These are phyloP conservation scores for Pharnaceum exiguum DNA, from an alignment of 148 eudicot genomes.

Conservation along the genomic window DNA sequence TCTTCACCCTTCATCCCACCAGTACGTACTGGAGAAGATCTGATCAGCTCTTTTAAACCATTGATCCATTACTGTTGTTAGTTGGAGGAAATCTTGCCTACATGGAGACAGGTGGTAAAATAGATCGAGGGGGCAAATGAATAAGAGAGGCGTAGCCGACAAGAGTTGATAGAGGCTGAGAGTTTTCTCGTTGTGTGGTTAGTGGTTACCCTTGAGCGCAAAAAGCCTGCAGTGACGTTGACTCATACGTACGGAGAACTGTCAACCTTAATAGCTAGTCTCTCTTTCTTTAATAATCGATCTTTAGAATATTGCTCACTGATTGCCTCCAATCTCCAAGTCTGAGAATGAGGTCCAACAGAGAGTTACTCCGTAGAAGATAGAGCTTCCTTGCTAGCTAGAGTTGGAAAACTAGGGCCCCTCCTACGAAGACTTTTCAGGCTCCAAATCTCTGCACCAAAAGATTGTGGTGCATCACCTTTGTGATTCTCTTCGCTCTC, in stretches of 20 bases:
- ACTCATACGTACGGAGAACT: constrained; percentile 26
- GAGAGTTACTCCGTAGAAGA: too few species aligned
- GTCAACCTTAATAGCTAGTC: constrained; percentile 4
- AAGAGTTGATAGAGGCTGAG: constrained; percentile 11
- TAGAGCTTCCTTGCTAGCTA: not conserved
- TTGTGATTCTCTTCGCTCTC: constrained; percentile 9
- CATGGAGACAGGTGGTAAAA: not conserved
- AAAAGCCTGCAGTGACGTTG: constrained; percentile 35
- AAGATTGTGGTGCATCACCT: constrained; percentile 26
- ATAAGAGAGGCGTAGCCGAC: constrained; percentile 14
- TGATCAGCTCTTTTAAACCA: too few species aligned
- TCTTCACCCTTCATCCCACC: too few species aligned
- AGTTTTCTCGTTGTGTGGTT: not conserved
- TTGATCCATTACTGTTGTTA: too few species aligned
- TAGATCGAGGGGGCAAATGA: not conserved
- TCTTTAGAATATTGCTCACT: too few species aligned
- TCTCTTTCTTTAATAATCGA: not conserved
- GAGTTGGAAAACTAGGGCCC: not conserved
- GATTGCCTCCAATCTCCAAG: too few species aligned
- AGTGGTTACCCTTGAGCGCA: constrained; percentile 6
- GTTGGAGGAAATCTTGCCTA: too few species aligned
- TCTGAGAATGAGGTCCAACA: too few species aligned
- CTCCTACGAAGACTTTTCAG: constrained; percentile 16
- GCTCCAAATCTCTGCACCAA: constrained; percentile 25
- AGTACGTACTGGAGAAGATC: too few species aligned